Percentiles rank a stretch among this genome's conserved stretches.
phyloP scores from a whole-genome alignment of 1,284 basidiomycete genomes.

The Rhodotorula sp. region DNA sequence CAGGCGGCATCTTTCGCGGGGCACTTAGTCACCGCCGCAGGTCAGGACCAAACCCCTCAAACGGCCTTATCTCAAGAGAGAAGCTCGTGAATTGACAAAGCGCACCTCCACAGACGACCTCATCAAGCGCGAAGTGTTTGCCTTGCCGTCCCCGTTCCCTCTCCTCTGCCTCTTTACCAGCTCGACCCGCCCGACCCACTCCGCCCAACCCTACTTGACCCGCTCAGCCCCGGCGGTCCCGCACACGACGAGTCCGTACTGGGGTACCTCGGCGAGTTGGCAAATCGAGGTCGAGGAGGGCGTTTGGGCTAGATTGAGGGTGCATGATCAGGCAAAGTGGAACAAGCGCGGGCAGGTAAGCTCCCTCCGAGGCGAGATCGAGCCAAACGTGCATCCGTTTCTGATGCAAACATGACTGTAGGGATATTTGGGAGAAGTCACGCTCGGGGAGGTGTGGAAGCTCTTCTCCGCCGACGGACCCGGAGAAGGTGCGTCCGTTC shows the following conservation, averaged over 20 bases:
- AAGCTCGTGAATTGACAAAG: background rate
- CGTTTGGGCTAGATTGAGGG: conserved; percentile 60
- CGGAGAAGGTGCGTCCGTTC: conserved; percentile 64
- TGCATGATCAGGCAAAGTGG: conserved; percentile 94
- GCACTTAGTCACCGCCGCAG: conserved; percentile 8
- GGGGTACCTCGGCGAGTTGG: conserved; percentile 62
- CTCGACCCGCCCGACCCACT: background rate
- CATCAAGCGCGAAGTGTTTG: conserved; percentile 42
- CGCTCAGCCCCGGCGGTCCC: background rate
- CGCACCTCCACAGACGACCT: conserved; percentile 27
- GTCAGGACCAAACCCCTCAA: background rate
- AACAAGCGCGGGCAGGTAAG: conserved; percentile 68
- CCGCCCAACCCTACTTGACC: conserved; percentile 1
- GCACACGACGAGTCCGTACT: conserved; percentile 76
- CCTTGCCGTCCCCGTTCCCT: conserved; percentile 18
- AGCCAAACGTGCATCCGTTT: rapidly evolving
- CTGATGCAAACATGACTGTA: conserved; percentile 51
- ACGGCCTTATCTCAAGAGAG: background rate
- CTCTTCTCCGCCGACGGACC: conserved; percentile 79
- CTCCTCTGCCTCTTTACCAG: conserved; percentile 16
- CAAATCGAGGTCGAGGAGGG: conserved; percentile 77
- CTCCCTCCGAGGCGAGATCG: too few relatives aligned
- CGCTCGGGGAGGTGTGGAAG: conserved; percentile 82
- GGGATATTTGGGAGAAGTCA: conserved; percentile 81
- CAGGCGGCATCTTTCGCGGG: background rate